Evolutionary conservation across 257 asterid species (phyloP).

Genomic region (Ilex asprella): DNA sequence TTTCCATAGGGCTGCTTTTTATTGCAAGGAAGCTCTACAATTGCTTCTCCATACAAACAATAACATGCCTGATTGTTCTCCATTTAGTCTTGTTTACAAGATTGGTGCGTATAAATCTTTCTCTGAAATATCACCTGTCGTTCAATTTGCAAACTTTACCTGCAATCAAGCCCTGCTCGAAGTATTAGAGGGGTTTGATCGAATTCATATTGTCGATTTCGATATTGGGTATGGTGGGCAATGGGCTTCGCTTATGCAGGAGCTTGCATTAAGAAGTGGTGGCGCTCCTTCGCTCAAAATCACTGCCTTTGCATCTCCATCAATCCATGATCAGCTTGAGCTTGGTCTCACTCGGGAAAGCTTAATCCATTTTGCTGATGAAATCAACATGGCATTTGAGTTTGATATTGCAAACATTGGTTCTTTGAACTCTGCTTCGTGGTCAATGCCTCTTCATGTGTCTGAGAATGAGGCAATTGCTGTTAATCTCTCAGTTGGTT

Average conservation of each 20-base stretch:
- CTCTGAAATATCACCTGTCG: constrained; percentile 81
- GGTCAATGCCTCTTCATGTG: constrained; percentile 45
- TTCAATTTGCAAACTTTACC: constrained; percentile 77
- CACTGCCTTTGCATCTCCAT: constrained; percentile 67
- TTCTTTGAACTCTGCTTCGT: constrained; percentile 52
- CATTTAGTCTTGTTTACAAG: constrained; percentile 64
- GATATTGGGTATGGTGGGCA: constrained; percentile 93
- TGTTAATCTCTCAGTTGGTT: constrained; percentile 74
- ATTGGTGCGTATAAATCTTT: constrained; percentile 83
- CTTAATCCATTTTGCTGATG: constrained; percentile 63
- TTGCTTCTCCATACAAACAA: constrained; percentile 34
- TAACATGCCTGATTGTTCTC: constrained; percentile 30
- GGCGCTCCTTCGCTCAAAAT: constrained; percentile 61
- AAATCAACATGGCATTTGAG: constrained; percentile 56
- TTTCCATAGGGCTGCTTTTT: constrained; percentile 85
- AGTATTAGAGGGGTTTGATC: constrained; percentile 55
- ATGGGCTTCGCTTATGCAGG: constrained; percentile 98
- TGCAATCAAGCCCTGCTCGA: constrained; percentile 90
- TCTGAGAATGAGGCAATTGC: constrained; percentile 60
- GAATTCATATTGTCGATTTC: constrained; percentile 75
- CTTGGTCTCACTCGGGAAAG: constrained; percentile 73
- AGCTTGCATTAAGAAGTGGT: constrained; percentile 56
- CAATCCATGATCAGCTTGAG: constrained; percentile 72
- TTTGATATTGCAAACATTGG: constrained; percentile 58
- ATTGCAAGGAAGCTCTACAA: constrained; percentile 80